phyloP scores from a whole-genome alignment of 2,329 filamentous ascomycete genomes.

The Passalora sequoiae region DNA sequence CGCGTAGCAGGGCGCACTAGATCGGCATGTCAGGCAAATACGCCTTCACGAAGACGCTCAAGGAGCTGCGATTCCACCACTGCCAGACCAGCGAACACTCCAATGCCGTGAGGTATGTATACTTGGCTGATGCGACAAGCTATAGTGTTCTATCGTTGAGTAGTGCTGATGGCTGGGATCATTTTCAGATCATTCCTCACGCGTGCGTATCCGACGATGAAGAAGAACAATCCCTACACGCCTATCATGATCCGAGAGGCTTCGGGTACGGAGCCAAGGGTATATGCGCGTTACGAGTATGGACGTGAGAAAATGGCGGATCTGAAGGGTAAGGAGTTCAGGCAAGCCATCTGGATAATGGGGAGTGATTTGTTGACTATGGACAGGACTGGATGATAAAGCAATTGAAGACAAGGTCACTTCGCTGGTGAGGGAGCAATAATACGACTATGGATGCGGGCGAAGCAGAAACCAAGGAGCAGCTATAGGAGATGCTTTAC shows the following conservation, averaged over 20 bases:
- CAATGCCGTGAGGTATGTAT: constrained; percentile 71
- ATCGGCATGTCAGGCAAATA: constrained; percentile 88
- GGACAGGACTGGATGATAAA: constrained; percentile 61
- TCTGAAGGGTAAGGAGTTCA: constrained; percentile 56
- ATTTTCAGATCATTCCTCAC: constrained; percentile 73
- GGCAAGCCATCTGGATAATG: too few relatives aligned
- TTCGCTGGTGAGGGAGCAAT: constrained; percentile 52
- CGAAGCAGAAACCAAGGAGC: not conserved
- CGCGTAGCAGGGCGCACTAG: too few relatives aligned
- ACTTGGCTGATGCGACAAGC: not conserved
- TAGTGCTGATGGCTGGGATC: constrained; percentile 1
- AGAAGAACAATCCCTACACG: constrained; percentile 93
- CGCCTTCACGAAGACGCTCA: constrained; percentile 79
- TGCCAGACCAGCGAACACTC: constrained; percentile 92
- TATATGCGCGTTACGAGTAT: constrained; percentile 85
- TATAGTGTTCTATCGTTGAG: not conserved
- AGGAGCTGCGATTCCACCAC: constrained; percentile 95
- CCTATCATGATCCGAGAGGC: constrained; percentile 96
- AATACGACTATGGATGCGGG: constrained; percentile 1
- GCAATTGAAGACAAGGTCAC: constrained; percentile 65
- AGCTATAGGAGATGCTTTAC: constrained; percentile 9
- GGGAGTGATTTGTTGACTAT: too few relatives aligned
- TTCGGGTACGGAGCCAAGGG: constrained; percentile 71
- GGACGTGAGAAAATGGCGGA: constrained; percentile 63
- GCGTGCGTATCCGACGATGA: constrained; percentile 94